Conservation (phyloP, 2,329 filamentous ascomycete genomes). For the Gaeumannomyces tritici region DNA sequence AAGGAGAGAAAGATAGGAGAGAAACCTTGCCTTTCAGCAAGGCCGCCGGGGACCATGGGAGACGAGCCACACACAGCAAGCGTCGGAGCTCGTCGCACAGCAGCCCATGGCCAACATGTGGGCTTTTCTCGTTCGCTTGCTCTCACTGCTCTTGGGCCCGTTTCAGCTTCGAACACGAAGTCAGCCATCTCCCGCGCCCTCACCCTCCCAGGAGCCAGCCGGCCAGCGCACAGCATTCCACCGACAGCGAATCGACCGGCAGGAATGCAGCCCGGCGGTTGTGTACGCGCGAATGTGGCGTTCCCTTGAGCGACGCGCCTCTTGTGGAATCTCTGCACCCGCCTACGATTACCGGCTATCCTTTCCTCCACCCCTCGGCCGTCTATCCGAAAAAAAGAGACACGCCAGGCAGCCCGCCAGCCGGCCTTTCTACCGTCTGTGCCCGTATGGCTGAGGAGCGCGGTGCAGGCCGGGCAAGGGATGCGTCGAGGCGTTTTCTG, state of each 20-base stretch:
- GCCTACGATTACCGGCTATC: not conserved
- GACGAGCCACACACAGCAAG: not conserved
- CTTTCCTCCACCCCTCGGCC: no score
- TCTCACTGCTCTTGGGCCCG: not conserved
- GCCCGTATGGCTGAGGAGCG: not conserved
- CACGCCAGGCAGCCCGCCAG: not conserved
- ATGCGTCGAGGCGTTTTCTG: not conserved
- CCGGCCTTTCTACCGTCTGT: not conserved
- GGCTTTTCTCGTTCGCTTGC: not conserved
- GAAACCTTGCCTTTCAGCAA: not conserved
- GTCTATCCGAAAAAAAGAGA: no score
- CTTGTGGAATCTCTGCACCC: not conserved
- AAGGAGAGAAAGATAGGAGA: not conserved
- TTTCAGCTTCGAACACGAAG: not conserved
- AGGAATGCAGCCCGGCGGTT: not conserved
- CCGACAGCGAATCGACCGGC: not conserved
- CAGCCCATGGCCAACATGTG: not conserved
- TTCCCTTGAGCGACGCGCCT: not conserved
- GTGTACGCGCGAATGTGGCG: not conserved
- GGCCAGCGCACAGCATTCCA: not conserved
- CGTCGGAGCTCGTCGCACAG: not conserved
- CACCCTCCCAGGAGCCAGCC: not conserved
- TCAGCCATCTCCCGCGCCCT: not conserved
- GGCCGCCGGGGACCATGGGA: not conserved
- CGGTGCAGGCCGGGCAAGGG: no score